Percentiles rank a stretch among this genome's conserved stretches.
phyloP scores from a whole-genome alignment of 352 stramenopile species.

The Phytophthora capsici region DNA sequence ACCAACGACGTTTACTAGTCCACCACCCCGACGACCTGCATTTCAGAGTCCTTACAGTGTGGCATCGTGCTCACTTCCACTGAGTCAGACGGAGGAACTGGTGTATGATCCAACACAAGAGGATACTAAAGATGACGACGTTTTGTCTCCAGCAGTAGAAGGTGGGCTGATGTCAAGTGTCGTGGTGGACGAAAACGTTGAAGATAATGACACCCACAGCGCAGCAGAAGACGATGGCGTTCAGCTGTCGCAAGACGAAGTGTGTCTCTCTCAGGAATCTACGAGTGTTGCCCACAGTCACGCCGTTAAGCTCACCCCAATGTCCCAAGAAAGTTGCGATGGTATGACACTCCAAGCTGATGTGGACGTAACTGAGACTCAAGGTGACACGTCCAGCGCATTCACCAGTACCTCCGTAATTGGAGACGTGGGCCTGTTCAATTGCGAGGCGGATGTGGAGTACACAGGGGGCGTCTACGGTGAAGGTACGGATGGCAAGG shows the following conservation, averaged over 20 bases:
- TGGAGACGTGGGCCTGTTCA: conserved; percentile 86
- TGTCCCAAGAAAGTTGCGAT: conserved; percentile 40
- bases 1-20: conserved; percentile 25
- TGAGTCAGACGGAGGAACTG: conserved; percentile 48
- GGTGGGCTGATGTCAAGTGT: conserved; percentile 7
- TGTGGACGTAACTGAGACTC: conserved; percentile 1
- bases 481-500: conserved; percentile 86
- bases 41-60: conserved; percentile 36
- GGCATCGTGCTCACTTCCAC: conserved; percentile 33
- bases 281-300: conserved; percentile 14
- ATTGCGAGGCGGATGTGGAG: conserved; percentile 81
- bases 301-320: conserved; percentile 25
- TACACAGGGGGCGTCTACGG: conserved; percentile 85
- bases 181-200: conserved; percentile 11
- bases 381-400: conserved; percentile 15
- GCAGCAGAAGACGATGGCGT: conserved; percentile 15
- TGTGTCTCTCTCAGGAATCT: conserved; percentile 34
- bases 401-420: conserved; percentile 88
- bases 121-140: conserved; percentile 10
- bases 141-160: not conserved
- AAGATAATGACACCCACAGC: conserved; percentile 2
- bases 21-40: conserved; percentile 10
- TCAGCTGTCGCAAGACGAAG: conserved; percentile 16
- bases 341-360: conserved; percentile 13
- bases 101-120: conserved; percentile 33